These are phyloP conservation scores for Podospora tetraspora DNA, from an alignment of 495 filamentous ascomycete species.

Conservation along the genomic window DNA sequence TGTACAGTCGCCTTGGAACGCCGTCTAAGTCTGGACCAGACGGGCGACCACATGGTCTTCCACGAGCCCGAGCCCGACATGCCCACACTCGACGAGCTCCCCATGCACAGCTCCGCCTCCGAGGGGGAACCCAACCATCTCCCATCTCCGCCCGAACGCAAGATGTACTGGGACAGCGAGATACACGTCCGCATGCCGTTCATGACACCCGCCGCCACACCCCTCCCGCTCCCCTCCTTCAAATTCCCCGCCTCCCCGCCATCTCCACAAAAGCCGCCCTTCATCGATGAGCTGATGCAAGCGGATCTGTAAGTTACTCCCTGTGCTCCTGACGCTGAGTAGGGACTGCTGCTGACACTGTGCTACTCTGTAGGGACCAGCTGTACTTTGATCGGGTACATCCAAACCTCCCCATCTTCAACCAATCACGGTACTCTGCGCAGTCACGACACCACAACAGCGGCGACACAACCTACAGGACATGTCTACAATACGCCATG, in stretches of 20 bases:
- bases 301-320: conserved; percentile 38
- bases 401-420: conserved; percentile 48
- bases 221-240: conserved; percentile 22
- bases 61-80: conserved; percentile 16
- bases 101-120: conserved; percentile 4
- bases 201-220: conserved; percentile 19
- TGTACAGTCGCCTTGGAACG: conserved; percentile 31
- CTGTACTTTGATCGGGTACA: conserved; percentile 57
- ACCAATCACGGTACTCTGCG: conserved; percentile 35
- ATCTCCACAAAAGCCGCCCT: conserved; percentile 17
- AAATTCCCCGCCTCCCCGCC: conserved; percentile 31
- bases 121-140: conserved; percentile 13
- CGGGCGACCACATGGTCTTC: conserved; percentile 14
- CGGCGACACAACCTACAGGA: conserved; percentile 26
- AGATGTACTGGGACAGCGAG: conserved; percentile 21
- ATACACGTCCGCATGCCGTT: conserved; percentile 20
- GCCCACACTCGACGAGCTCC: conserved; percentile 17
- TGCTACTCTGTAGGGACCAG: conserved; percentile 37
- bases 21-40: conserved; percentile 33
- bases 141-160: conserved; percentile 18
- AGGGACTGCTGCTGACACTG: background rate
- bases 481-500: conserved; percentile 52
- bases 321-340: background rate
- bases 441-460: conserved; percentile 14
- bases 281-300: conserved; percentile 37